phyloP scores from a whole-genome alignment of 2,329 filamentous ascomycete species.

The Leptographium radiaticola region DNA sequence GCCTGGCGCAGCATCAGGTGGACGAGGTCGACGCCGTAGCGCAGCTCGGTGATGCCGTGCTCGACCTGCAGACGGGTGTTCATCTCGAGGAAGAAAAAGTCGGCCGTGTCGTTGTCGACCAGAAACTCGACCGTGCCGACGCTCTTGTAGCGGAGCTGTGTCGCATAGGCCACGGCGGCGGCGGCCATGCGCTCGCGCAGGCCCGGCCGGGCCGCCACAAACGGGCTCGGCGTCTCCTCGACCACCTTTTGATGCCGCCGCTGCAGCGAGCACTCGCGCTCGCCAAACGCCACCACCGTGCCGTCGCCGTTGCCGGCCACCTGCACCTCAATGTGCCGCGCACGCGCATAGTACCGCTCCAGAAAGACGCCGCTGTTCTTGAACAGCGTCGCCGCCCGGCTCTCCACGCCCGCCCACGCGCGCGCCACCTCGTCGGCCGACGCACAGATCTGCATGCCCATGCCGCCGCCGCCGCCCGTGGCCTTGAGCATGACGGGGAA shows the following conservation, averaged over 20 bases:
- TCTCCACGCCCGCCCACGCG: conserved; percentile 23
- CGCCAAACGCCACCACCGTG: conserved; percentile 45
- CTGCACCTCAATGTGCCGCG: conserved; percentile 56
- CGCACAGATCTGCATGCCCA: conserved; percentile 28
- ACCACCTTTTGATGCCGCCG: conserved; percentile 58
- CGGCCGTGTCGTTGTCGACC: conserved; percentile 64
- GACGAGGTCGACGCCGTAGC: conserved; percentile 62
- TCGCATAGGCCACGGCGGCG: neutral
- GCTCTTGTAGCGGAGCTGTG: conserved; percentile 16
- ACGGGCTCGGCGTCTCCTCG: conserved; percentile 55
- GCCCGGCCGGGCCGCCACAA: conserved; percentile 24
- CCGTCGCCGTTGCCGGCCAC: conserved; percentile 50
- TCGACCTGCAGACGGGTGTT: conserved; percentile 83
- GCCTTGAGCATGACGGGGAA: conserved; percentile 44
- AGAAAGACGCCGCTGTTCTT: conserved; percentile 49
- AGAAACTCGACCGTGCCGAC: conserved; percentile 50
- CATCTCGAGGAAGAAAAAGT: conserved; percentile 74
- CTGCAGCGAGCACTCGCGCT: conserved; percentile 56
- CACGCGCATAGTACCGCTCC: conserved; percentile 46
- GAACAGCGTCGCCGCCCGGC: conserved; percentile 43
- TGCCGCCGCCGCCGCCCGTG: conserved; percentile 49
- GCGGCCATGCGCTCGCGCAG: conserved; percentile 18
- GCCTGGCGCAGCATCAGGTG: conserved; percentile 30
- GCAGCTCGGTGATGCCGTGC: conserved; percentile 67
- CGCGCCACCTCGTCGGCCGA: conserved; percentile 39